Evolutionary conservation across 371 early-diverging fungal genomes (phyloP).

Genomic region (Choanephora cucurbitarum): DNA sequence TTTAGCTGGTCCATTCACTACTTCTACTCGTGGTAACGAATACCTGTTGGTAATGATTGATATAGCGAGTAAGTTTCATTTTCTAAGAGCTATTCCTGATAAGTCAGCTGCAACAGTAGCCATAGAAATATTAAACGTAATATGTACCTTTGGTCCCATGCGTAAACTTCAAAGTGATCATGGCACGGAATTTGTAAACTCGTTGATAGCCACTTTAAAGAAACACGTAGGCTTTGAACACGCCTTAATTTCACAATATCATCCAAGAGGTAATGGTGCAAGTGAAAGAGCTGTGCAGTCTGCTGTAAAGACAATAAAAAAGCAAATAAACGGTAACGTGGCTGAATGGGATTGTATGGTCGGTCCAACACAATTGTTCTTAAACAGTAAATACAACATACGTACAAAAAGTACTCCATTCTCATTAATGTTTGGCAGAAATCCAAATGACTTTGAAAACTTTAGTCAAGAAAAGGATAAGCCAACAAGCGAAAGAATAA

Average conservation of each 20-base stretch:
- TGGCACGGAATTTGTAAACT: slow-evolving; percentile 29
- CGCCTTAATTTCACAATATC: slow-evolving; percentile 23
- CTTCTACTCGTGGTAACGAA: background rate
- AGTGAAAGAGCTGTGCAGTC: too few species aligned
- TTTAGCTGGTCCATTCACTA: background rate
- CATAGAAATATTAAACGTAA: background rate
- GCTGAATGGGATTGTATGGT: slow-evolving; percentile 27
- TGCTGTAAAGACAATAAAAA: slow-evolving; percentile 14
- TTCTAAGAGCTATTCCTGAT: slow-evolving; percentile 6
- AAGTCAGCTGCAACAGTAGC: slow-evolving; percentile 3
- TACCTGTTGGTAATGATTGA: background rate
- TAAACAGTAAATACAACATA: slow-evolving; percentile 13
- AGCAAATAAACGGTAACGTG: slow-evolving; percentile 15
- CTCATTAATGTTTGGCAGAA: slow-evolving; percentile 16
- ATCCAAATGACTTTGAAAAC: slow-evolving; percentile 14
- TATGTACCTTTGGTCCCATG: background rate
- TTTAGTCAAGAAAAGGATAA: slow-evolving; percentile 2
- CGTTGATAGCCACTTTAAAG: slow-evolving; percentile 5
- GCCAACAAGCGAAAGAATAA: background rate
- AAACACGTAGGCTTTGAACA: slow-evolving; percentile 18
- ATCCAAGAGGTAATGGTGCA: slow-evolving; percentile 31
- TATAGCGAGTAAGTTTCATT: background rate
- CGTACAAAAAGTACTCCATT: slow-evolving; percentile 16
- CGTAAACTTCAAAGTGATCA: slow-evolving; percentile 23
- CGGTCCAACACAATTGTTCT: slow-evolving; percentile 22